A percentile compares a stretch with the other conserved stretches of the same genome.
Conservation (phyloP, 2,329 filamentous ascomycete genomes). For the Pezicula neosporulosa region DNA sequence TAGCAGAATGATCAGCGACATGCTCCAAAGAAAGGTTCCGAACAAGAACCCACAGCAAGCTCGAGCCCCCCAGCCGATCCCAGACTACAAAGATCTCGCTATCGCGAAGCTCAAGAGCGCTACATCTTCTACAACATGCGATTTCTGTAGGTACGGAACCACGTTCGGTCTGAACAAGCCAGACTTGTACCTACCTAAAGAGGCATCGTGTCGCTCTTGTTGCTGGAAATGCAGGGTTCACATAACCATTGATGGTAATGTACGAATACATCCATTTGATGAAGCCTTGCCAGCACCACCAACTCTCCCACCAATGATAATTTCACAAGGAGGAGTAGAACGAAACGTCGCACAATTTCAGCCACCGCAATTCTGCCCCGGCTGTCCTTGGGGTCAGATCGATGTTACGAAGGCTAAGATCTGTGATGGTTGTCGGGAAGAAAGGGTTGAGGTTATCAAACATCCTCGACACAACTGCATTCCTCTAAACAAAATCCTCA, state of each 20-base stretch:
- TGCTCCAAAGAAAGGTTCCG: too few relatives aligned
- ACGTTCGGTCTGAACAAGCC: slow-evolving; percentile 3
- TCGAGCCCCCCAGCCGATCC: too few relatives aligned
- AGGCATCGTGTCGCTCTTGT: slow-evolving; percentile 8
- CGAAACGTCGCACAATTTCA: background rate
- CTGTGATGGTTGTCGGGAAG: slow-evolving; percentile 9
- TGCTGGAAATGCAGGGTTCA: slow-evolving; percentile 8
- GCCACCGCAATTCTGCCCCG: slow-evolving; percentile 10
- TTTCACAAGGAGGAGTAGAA: too few relatives aligned
- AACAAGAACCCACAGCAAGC: too few relatives aligned
- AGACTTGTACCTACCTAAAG: slow-evolving; percentile 8
- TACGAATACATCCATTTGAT: background rate
- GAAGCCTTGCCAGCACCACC: background rate
- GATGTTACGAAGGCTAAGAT: slow-evolving; percentile 15
- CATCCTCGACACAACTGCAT: slow-evolving; percentile 5
- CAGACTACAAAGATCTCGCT: background rate
- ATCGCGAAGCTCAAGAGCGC: background rate
- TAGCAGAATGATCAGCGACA: too few relatives aligned
- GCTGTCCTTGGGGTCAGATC: slow-evolving; percentile 10
- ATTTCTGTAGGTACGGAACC: slow-evolving; percentile 6
- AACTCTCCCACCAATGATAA: slow-evolving; percentile 4
- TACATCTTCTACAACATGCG: slow-evolving; percentile 2
- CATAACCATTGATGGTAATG: too few relatives aligned
- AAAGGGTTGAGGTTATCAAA: slow-evolving; percentile 11
- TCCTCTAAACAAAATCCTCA: background rate